A percentile compares a stretch with the other conserved stretches of the same genome.
Evolutionary conservation across 371 early-diverging fungal genomes (phyloP).

Genomic region (Actinomucor elegans): DNA sequence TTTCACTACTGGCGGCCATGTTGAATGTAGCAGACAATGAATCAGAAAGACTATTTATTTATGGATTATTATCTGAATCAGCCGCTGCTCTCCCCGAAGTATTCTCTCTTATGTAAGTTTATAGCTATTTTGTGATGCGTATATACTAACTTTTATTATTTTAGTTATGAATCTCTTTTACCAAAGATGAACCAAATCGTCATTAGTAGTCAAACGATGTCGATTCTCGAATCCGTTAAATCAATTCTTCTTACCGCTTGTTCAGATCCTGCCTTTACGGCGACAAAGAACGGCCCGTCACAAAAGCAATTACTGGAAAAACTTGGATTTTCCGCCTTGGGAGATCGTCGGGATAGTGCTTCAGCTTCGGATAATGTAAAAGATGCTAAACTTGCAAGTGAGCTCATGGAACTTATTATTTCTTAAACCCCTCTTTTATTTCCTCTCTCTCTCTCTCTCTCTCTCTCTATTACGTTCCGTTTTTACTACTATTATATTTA

Average conservation of each 20-base stretch:
- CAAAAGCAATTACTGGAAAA: constrained; percentile 45
- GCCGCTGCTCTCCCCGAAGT: constrained; percentile 72
- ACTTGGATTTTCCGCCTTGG: constrained; percentile 38
- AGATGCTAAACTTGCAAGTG: constrained; percentile 51
- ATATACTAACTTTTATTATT: neutral
- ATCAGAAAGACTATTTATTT: constrained; percentile 76
- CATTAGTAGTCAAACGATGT: constrained; percentile 61
- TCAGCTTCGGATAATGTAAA: constrained; percentile 24
- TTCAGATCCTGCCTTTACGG: constrained; percentile 51
- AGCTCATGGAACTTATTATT: constrained; percentile 55
- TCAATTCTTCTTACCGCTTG: constrained; percentile 70
- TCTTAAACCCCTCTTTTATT: too few species aligned
- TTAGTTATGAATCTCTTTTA: constrained; percentile 62
- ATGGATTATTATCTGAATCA: constrained; percentile 78
- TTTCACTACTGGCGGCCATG: constrained; percentile 74
- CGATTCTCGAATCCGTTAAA: constrained; percentile 68
- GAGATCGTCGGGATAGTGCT: constrained; percentile 26
- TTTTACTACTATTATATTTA: too few species aligned
- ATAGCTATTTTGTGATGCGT: neutral
- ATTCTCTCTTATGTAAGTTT: constrained; percentile 71
- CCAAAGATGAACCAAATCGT: constrained; percentile 75
- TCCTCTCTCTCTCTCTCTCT: too few species aligned
- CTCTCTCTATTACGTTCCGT: too few species aligned
- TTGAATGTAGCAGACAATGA: constrained; percentile 81
- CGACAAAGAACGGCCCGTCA: constrained; percentile 33